Conservation (phyloP, 148 eudicot genomes). For the Rhododendron simsii region DNA sequence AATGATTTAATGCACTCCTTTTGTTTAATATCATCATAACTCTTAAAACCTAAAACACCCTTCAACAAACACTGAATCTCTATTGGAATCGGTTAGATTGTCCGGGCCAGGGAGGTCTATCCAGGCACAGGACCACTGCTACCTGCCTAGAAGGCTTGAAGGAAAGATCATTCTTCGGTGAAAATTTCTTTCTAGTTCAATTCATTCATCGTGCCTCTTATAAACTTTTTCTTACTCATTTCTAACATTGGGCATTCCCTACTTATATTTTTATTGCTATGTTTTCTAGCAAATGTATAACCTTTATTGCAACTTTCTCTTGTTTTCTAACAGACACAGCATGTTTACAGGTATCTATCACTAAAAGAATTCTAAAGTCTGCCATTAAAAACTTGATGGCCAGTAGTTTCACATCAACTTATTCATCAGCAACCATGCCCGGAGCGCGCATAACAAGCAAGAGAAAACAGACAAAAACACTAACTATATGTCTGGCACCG, state of each 20-base stretch:
- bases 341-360: background rate
- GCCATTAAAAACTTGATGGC: background rate
- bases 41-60: background rate
- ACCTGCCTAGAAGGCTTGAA: background rate
- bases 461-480: conserved; percentile 10
- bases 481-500: conserved; percentile 5
- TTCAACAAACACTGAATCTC: background rate
- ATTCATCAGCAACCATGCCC: background rate
- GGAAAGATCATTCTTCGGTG: background rate
- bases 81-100: background rate
- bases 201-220: background rate
- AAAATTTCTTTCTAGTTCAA: background rate
- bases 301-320: background rate
- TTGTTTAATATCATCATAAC: background rate
- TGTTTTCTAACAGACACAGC: background rate
- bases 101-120: background rate
- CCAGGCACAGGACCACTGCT: background rate
- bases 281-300: background rate
- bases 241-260: background rate
- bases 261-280: background rate
- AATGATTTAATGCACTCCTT: background rate
- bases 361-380: background rate
- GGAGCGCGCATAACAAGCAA: background rate
- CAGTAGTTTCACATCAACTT: background rate
- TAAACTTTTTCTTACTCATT: background rate